Evolutionary conservation across 352 stramenopile species (phyloP).

Genomic region (Pythium aristosporum): DNA sequence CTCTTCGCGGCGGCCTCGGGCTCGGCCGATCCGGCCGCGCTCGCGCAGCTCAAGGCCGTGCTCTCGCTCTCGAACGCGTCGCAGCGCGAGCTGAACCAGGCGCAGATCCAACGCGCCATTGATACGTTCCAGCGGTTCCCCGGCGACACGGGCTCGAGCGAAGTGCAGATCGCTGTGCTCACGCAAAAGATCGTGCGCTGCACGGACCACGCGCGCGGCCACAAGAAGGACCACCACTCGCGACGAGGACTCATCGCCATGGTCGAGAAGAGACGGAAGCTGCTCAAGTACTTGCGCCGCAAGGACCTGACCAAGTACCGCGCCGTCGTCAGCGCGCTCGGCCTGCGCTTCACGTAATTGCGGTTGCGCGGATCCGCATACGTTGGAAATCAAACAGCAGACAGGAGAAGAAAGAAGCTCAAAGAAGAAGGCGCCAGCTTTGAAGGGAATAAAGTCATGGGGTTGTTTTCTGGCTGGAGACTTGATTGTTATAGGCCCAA

Average conservation of each 20-base stretch:
- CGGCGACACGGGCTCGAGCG: conserved; percentile 81
- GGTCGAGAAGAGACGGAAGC: conserved; percentile 84
- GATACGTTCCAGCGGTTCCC: conserved; percentile 87
- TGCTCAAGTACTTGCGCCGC: conserved; percentile 83
- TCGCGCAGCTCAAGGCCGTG: conserved; percentile 66
- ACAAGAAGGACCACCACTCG: conserved; percentile 90
- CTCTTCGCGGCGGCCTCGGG: conserved; percentile 39
- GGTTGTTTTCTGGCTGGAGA: too few species aligned
- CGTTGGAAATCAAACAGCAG: neutral
- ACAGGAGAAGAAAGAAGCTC: neutral
- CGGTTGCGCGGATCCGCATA: neutral
- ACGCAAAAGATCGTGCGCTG: conserved; percentile 85
- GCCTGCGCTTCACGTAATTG: conserved; percentile 71
- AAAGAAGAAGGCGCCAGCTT: too few species aligned
- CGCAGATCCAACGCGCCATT: conserved; percentile 74
- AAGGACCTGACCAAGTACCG: conserved; percentile 82
- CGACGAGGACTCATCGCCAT: conserved; percentile 81
- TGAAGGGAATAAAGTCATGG: too few species aligned
- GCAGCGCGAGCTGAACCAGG: conserved; percentile 83
- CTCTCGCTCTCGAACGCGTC: conserved; percentile 77
- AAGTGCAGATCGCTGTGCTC: conserved; percentile 83
- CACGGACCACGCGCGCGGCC: conserved; percentile 65
- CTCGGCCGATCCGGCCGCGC: conserved; percentile 27
- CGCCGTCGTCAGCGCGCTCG: conserved; percentile 71
- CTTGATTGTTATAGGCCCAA: conserved; percentile 14